Evolutionary conservation across 2,329 filamentous ascomycete genomes (phyloP), one percentile per base, ranked within the genome.

Genomic region (Xylaria sp.): DNA sequence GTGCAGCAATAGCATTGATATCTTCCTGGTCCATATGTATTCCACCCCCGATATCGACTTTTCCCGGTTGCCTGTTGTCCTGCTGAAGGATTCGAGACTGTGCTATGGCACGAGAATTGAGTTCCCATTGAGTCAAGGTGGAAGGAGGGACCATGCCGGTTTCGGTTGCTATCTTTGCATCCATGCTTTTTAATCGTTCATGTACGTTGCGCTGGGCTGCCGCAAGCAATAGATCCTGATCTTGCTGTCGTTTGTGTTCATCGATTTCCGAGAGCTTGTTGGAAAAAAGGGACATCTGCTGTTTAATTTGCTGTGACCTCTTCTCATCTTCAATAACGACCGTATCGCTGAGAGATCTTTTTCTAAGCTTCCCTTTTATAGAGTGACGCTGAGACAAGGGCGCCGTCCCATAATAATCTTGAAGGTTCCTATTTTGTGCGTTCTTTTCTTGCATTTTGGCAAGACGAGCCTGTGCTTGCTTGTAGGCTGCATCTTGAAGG

Each of bases 201-300:
- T 90, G 89, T n/a, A 97, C 95, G 72, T 97, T 97, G 52, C 91
- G 89, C 76, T 94, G 92, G 1, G 95, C 95, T 3, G 90, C 89
- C 10, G 91, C 91, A 71, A 97, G 83, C 0, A 98, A 82, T 1
- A 87, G 84, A 63, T 92, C 91, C 13, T 93, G 90, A 73, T 97
- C 94, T 50, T 87, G 85, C 66, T 90, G 85, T 48, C 92, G 87
- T 80, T 95, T 95, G 75, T 90, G 88, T 63, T 86, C 85, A 73
- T 96, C 92, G 0, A 93, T 87, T 70, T 90, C 84, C 1, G 87
- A 87, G 10, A 94, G 73, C 66, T 88, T 88, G 71, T 83, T 89
- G 55, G 89, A 91, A 76, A 97, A 90, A 41, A 91, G 83, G 15
- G 91, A 90, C 92, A 95, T 97, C 75, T 97, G 91, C 43, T 87